Evolutionary conservation across 257 asterid species (phyloP).

Genomic region (Rauvolfia tetraphylla): DNA sequence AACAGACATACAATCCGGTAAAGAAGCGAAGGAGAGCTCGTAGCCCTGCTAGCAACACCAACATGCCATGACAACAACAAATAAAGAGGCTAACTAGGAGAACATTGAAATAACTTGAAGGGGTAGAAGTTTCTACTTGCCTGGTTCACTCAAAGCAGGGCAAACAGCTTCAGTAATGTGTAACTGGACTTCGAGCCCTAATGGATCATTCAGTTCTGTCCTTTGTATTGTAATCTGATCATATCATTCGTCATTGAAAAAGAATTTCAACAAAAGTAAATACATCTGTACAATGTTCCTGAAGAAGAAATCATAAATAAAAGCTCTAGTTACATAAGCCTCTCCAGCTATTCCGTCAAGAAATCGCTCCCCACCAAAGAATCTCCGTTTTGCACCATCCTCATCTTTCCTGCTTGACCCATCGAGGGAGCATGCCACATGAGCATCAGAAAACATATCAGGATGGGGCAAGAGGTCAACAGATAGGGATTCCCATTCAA

Average conservation of each 20-base stretch:
- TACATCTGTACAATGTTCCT: conserved; percentile 4
- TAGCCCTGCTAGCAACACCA: conserved; percentile 51
- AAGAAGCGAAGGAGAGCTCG: conserved; percentile 98
- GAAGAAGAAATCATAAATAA: not conserved
- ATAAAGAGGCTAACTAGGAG: conserved; percentile 11
- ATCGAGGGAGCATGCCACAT: conserved; percentile 49
- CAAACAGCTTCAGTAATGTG: conserved; percentile 88
- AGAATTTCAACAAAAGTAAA: not conserved
- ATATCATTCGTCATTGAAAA: conserved; percentile 12
- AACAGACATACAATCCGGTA: conserved; percentile 82
- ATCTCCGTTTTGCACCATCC: conserved; percentile 95
- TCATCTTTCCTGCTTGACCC: conserved; percentile 71
- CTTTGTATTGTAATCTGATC: conserved; percentile 92
- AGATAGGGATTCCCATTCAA: conserved; percentile 92
- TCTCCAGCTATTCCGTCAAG: conserved; percentile 97
- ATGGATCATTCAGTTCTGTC: conserved; percentile 79
- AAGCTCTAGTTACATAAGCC: conserved; percentile 64
- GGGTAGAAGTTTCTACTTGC: conserved; percentile 34
- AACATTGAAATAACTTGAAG: not conserved
- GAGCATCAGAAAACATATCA: conserved; percentile 81
- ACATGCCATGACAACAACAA: conserved; percentile 8
- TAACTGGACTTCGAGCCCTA: conserved; percentile 89
- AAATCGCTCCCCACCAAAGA: conserved; percentile 97
- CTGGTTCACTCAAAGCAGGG: conserved; percentile 99
- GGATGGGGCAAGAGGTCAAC: conserved; percentile 98